A percentile compares a stretch with the other conserved stretches of the same genome.
phyloP scores from a whole-genome alignment of 495 filamentous ascomycete genomes.

The Parathielavia appendiculata region DNA sequence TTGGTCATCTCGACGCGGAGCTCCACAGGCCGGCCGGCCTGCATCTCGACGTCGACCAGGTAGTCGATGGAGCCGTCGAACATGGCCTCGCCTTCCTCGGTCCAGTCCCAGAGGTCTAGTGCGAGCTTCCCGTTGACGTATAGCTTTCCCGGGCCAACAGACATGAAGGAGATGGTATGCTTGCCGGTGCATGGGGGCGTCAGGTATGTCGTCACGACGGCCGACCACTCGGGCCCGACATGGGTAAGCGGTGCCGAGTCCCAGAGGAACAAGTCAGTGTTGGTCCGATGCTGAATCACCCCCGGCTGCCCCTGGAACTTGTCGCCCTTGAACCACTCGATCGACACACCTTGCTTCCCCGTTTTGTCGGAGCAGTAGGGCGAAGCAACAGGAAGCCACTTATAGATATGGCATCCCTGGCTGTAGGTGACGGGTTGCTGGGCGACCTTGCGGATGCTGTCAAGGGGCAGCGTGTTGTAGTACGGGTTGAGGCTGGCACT shows the following conservation, averaged over 20 bases:
- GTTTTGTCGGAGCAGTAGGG: slow-evolving; percentile 51
- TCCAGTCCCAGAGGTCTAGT: slow-evolving; percentile 70
- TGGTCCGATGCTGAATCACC: slow-evolving; percentile 49
- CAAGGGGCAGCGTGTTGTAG: slow-evolving; percentile 59
- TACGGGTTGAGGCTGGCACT: slow-evolving; percentile 76
- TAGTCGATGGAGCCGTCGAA: slow-evolving; percentile 55
- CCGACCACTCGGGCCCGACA: slow-evolving; percentile 57
- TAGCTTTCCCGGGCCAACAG: slow-evolving; percentile 66
- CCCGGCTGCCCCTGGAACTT: slow-evolving; percentile 53
- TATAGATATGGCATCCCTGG: slow-evolving; percentile 55
- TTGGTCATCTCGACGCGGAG: slow-evolving; percentile 57
- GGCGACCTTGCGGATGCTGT: slow-evolving; percentile 47
- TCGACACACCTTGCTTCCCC: slow-evolving; percentile 53
- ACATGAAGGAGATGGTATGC: slow-evolving; percentile 72
- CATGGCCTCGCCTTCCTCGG: slow-evolving; percentile 59
- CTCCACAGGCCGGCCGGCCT: slow-evolving; percentile 44
- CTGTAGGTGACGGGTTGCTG: slow-evolving; percentile 48
- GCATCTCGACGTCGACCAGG: slow-evolving; percentile 49
- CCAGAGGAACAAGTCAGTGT: slow-evolving; percentile 64
- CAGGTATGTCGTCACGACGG: slow-evolving; percentile 51
- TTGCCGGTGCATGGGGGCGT: slow-evolving; percentile 52
- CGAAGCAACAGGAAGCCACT: slow-evolving; percentile 60
- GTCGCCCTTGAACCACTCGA: slow-evolving; percentile 61
- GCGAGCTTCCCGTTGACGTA: slow-evolving; percentile 64
- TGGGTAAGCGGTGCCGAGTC: slow-evolving; percentile 57